phyloP scores from a whole-genome alignment of 1,284 basidiomycete species.

The Farysia itapuensis region DNA sequence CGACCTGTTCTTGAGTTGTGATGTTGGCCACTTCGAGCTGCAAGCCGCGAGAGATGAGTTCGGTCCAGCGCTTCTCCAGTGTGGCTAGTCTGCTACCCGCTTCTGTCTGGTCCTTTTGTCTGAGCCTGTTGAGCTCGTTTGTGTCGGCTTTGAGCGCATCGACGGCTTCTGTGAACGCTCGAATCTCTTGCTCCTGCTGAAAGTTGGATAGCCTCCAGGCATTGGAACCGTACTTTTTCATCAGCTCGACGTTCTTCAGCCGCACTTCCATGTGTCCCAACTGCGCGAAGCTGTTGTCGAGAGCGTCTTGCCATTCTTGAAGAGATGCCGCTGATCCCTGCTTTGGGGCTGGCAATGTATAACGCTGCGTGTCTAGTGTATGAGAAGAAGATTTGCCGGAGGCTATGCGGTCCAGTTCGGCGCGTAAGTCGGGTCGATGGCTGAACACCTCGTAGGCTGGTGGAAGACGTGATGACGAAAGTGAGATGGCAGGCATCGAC shows the following conservation, averaged over 20 bases:
- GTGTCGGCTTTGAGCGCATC: slow-evolving; percentile 21
- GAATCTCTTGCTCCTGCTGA: slow-evolving; percentile 43
- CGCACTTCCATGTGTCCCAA: slow-evolving; percentile 85
- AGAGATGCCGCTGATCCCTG: slow-evolving; percentile 68
- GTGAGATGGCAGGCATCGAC: slow-evolving; percentile 63
- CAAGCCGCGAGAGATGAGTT: slow-evolving; percentile 79
- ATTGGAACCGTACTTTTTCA: slow-evolving; percentile 75
- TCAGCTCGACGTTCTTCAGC: slow-evolving; percentile 78
- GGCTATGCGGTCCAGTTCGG: slow-evolving; percentile 50
- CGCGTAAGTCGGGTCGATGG: slow-evolving; percentile 18
- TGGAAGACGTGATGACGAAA: slow-evolving; percentile 67
- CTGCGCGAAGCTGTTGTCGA: slow-evolving; percentile 79
- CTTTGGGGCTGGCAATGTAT: slow-evolving; percentile 74
- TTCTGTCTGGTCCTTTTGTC: slow-evolving; percentile 65
- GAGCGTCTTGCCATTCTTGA: slow-evolving; percentile 75
- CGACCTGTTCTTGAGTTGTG: slow-evolving; percentile 74
- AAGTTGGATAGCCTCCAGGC: slow-evolving; percentile 44
- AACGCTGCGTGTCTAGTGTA: slow-evolving; percentile 76
- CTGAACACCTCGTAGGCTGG: slow-evolving; percentile 70
- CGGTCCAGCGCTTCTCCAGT: slow-evolving; percentile 82
- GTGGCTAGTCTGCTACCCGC: slow-evolving; percentile 75
- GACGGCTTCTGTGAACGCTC: slow-evolving; percentile 6
- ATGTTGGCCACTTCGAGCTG: slow-evolving; percentile 91
- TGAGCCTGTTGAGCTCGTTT: slow-evolving; percentile 37
- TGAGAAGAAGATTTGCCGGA: slow-evolving; percentile 64